Evolutionary conservation across 2,329 filamentous ascomycete genomes (phyloP).

Genomic region (Cladosporium sp.): DNA sequence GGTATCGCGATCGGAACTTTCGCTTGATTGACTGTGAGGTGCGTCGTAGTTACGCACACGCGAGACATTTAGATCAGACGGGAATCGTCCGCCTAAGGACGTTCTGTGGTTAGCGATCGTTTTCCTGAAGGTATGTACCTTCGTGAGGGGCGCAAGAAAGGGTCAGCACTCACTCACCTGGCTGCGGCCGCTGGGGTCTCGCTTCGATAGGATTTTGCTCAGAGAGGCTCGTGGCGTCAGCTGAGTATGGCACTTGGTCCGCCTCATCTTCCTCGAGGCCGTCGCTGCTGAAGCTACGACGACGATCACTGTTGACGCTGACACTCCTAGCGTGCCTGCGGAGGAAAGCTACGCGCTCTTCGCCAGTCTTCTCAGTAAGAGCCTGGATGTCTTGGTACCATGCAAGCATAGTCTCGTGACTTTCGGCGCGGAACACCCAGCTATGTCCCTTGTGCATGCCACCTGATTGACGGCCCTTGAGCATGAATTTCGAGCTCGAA

Average conservation of each 20-base stretch:
- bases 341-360: slow-evolving; percentile 86
- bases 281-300: slow-evolving; percentile 66
- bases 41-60: slow-evolving; percentile 52
- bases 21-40: slow-evolving; percentile 67
- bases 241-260: slow-evolving; percentile 65
- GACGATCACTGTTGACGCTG: slow-evolving; percentile 62
- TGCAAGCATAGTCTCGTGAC: slow-evolving; percentile 91
- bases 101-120: slow-evolving; percentile 15
- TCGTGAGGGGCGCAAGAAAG: slow-evolving; percentile 21
- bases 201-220: slow-evolving; percentile 39
- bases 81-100: slow-evolving; percentile 69
- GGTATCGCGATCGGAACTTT: slow-evolving; percentile 60
- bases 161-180: slow-evolving; percentile 63
- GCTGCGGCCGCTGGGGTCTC: slow-evolving; percentile 69
- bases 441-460: slow-evolving; percentile 79
- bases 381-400: slow-evolving; percentile 94
- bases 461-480: slow-evolving; percentile 93
- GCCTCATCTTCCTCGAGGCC: slow-evolving; percentile 76
- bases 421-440: slow-evolving; percentile 68
- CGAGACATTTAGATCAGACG: slow-evolving; percentile 87
- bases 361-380: slow-evolving; percentile 82
- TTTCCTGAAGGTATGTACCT: slow-evolving; percentile 6
- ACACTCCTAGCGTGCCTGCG: slow-evolving; percentile 76
- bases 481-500: slow-evolving; percentile 93
- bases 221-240: slow-evolving; percentile 51